Percentiles rank a stretch among this genome's conserved stretches.
These are phyloP conservation scores for Middelhovenomyces tepae DNA, from an alignment of 805 yeast genomes.

Conservation along the genomic window DNA sequence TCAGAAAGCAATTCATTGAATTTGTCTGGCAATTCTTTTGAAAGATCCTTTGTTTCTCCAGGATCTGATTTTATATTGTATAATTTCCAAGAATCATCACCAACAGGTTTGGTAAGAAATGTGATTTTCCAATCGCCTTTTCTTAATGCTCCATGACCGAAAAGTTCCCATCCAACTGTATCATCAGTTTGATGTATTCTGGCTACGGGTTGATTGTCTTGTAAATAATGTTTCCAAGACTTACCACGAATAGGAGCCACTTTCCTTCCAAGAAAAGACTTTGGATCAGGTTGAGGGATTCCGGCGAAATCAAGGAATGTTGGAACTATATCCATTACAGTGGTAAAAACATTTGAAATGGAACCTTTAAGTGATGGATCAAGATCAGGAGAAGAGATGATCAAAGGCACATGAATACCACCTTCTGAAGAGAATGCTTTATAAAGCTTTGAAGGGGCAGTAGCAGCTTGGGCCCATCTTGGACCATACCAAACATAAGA, in stretches of 20 bases:
- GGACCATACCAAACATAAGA: conserved; percentile 47
- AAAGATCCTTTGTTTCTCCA: conserved; percentile 43
- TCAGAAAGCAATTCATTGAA: conserved; percentile 36
- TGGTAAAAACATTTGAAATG: conserved; percentile 35
- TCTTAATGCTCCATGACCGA: conserved; percentile 49
- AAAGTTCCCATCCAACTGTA: conserved; percentile 49
- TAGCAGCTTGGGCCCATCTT: conserved; percentile 56
- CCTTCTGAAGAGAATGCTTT: conserved; percentile 55
- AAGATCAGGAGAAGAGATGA: conserved; percentile 37
- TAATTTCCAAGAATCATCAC: conserved; percentile 41
- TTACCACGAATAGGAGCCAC: conserved; percentile 40
- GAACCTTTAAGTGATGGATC: conserved; percentile 22
- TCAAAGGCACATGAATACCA: conserved; percentile 49
- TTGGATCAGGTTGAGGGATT: conserved; percentile 35
- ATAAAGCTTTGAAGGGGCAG: conserved; percentile 46
- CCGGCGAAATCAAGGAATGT: conserved; percentile 44
- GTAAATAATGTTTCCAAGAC: conserved; percentile 36
- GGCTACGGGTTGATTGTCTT: conserved; percentile 18
- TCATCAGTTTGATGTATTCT: conserved; percentile 35
- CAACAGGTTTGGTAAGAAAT: conserved; percentile 41
- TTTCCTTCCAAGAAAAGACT: conserved; percentile 32
- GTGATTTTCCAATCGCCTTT: conserved; percentile 42
- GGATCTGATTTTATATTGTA: conserved; percentile 33
- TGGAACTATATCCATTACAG: conserved; percentile 55
- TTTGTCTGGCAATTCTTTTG: conserved; percentile 29